Percentiles rank a stretch among this genome's conserved stretches.
These are phyloP conservation scores for Thermomucor indicae-seudaticae DNA, from an alignment of 371 early-diverging fungal genomes.

Conservation along the genomic window DNA sequence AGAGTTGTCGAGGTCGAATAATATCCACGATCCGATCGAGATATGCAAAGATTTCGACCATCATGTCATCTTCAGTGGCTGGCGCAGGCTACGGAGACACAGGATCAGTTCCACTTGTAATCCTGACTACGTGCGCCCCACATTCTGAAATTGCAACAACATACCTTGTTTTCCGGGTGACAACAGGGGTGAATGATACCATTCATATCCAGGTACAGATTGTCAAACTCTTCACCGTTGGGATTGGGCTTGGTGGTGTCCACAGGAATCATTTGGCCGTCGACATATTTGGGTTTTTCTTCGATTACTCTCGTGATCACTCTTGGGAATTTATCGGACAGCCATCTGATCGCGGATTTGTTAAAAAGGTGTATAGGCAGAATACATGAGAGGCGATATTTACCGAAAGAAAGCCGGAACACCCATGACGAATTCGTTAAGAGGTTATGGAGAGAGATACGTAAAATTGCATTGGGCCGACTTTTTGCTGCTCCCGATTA, in stretches of 20 bases:
- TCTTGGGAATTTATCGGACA: constrained; percentile 93
- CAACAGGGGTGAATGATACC: constrained; percentile 99
- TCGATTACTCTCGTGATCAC: constrained; percentile 78
- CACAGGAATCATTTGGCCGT: constrained; percentile 76
- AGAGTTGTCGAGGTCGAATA: constrained; percentile 89
- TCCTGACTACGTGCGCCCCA: neutral
- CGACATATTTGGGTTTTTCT: constrained; percentile 62
- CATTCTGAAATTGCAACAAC: neutral
- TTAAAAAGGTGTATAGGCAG: neutral
- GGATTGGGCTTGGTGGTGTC: constrained; percentile 92
- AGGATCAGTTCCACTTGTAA: neutral
- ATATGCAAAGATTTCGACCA: constrained; percentile 90
- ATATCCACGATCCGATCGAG: constrained; percentile 92
- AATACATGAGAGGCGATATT: neutral
- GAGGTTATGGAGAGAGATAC: too few relatives aligned
- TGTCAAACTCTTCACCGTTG: constrained; percentile 92
- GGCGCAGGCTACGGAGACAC: constrained; percentile 71
- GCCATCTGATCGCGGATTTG: constrained; percentile 63
- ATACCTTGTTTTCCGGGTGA: constrained; percentile 88
- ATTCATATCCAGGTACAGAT: constrained; percentile 99
- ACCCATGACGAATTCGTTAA: constrained; percentile 53
- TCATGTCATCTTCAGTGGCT: constrained; percentile 91
- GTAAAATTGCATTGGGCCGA: too few relatives aligned
- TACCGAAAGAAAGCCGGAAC: constrained; percentile 80
- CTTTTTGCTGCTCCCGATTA: too few relatives aligned